phyloP scores from a whole-genome alignment of 768 basidiomycete genomes.

The Lentinula raphanica region DNA sequence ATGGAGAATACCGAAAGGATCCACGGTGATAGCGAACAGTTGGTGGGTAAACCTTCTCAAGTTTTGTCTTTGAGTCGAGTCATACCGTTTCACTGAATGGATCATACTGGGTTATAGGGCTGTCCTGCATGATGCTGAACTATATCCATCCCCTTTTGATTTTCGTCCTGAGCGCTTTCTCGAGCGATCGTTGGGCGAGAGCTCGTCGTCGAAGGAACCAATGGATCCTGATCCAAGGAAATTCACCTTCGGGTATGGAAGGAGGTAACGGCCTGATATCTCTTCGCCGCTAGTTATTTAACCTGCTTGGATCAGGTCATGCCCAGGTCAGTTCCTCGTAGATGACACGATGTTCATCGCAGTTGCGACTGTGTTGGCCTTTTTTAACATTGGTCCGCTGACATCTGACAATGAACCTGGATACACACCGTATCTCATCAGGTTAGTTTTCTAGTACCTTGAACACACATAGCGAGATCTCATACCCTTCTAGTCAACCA shows the following conservation, averaged over 20 bases:
- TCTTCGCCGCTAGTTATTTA: too few relatives aligned
- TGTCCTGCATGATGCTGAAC: conserved; percentile 22
- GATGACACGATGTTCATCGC: conserved; percentile 8
- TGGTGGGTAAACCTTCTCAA: conserved; percentile 18
- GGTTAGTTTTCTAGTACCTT: too few relatives aligned
- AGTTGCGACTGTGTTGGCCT: conserved; percentile 2
- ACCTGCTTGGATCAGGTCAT: too few relatives aligned
- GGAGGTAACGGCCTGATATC: conserved; percentile 10
- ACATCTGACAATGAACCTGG: neutral
- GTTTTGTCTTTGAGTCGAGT: too few relatives aligned
- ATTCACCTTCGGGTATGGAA: conserved; percentile 20
- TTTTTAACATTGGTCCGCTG: conserved; percentile 7
- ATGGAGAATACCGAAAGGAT: conserved; percentile 29
- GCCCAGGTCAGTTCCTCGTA: neutral
- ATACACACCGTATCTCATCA: neutral
- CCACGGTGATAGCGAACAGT: conserved; percentile 28
- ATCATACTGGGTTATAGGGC: too few relatives aligned
- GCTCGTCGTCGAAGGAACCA: too few relatives aligned
- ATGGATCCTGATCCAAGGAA: conserved; percentile 12
- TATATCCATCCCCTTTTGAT: conserved; percentile 20
- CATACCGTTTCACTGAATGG: too few relatives aligned
- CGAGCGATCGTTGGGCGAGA: neutral
- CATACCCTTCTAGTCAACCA: neutral
- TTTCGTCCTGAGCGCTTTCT: conserved; percentile 26
- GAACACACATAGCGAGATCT: neutral